phyloP scores from a whole-genome alignment of 176 grass and related monocot genomes.

The Eremochloa ophiuroides region DNA sequence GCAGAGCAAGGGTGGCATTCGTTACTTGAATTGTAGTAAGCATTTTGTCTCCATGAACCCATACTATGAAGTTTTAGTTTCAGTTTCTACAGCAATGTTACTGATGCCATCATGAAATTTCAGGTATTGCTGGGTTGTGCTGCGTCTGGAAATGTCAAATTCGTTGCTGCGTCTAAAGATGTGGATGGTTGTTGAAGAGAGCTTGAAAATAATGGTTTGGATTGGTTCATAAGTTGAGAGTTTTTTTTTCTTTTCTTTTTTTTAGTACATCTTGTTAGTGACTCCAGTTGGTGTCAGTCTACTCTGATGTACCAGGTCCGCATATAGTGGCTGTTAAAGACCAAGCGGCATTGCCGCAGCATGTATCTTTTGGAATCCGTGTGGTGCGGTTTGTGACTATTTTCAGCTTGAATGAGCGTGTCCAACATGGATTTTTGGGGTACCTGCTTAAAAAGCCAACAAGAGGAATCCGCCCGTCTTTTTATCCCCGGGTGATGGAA shows the following conservation, averaged over 20 bases:
- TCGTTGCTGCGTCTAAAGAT: constrained; percentile 34
- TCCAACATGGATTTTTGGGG: neutral
- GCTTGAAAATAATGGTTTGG: constrained; percentile 45
- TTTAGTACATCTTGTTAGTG: constrained; percentile 27
- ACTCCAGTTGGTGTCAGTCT: constrained; percentile 29
- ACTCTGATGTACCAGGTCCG: constrained; percentile 30
- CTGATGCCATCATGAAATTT: constrained; percentile 7
- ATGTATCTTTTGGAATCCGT: constrained; percentile 31
- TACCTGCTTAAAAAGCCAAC: neutral
- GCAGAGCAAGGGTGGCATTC: constrained; percentile 44
- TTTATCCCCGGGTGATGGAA: neutral
- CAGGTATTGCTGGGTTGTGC: constrained; percentile 38
- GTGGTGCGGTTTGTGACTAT: constrained; percentile 24
- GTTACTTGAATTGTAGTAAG: constrained; percentile 48
- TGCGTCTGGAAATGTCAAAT: constrained; percentile 30
- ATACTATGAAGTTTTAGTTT: neutral
- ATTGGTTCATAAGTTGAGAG: constrained; percentile 14
- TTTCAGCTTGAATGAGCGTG: constrained; percentile 8
- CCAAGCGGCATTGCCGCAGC: constrained; percentile 21
- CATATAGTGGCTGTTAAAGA: constrained; percentile 29
- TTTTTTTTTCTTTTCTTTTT: neutral
- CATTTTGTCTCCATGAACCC: neutral
- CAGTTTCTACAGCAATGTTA: constrained; percentile 3
- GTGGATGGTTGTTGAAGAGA: constrained; percentile 15
- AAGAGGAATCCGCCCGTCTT: neutral